These are phyloP conservation scores for Ascoidea asiatica DNA, from an alignment of 805 yeast genomes.

Conservation along the genomic window DNA sequence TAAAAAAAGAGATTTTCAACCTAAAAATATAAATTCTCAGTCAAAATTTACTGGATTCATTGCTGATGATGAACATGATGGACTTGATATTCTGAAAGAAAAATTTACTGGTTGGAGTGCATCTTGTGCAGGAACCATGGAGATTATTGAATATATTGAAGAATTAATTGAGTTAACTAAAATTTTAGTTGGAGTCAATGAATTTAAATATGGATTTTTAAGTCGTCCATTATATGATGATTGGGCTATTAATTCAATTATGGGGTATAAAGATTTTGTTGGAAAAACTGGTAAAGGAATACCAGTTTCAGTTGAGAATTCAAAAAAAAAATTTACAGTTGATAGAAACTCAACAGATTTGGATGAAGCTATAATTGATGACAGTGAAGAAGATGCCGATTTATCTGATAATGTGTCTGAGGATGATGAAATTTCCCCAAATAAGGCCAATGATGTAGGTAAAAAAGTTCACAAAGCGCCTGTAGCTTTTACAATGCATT, in stretches of 20 bases:
- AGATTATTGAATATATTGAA: conserved; percentile 34
- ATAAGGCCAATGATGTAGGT: background rate
- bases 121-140: conserved; percentile 32
- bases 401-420: background rate
- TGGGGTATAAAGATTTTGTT: conserved; percentile 15
- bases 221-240: conserved; percentile 31
- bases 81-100: conserved; percentile 18
- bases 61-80: conserved; percentile 3
- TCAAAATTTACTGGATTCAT: no score
- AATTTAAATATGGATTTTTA: conserved; percentile 36
- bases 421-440: background rate
- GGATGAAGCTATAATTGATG: background rate
- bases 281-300: background rate
- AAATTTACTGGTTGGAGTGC: conserved; percentile 39
- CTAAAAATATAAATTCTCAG: background rate
- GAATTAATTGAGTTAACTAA: conserved; percentile 28
- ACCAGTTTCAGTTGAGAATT: background rate
- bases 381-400: background rate
- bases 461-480: background rate
- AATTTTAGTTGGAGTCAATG: conserved; percentile 31
- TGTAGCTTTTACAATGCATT: background rate
- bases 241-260: conserved; percentile 27
- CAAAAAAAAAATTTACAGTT: background rate
- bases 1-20: conserved; percentile 5
- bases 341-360: background rate